Conservation (phyloP, 768 basidiomycete species). For the Trichaptum fuscoviolaceum region DNA sequence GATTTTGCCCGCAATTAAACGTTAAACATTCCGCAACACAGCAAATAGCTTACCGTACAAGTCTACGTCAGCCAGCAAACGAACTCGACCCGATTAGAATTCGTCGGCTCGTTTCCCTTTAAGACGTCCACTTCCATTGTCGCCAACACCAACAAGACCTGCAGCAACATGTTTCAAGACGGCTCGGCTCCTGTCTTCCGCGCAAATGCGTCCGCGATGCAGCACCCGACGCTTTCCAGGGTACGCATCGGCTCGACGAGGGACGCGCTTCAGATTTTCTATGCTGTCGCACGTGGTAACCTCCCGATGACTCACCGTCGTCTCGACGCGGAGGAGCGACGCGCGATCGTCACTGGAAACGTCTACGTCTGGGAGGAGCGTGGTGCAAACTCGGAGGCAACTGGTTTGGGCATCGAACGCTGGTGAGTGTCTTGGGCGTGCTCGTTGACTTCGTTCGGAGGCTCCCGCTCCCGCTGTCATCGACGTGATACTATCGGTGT, state of each 20-base stretch:
- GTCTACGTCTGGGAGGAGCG: constrained; percentile 90
- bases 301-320: constrained; percentile 77
- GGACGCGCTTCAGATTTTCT: constrained; percentile 79
- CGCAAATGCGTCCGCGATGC: constrained; percentile 38
- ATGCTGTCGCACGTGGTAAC: constrained; percentile 62
- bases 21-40: too few relatives aligned
- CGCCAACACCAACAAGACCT: not conserved
- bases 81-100: not conserved
- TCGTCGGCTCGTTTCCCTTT: not conserved
- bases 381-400: constrained; percentile 73
- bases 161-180: not conserved
- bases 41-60: too few relatives aligned
- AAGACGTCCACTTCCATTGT: not conserved
- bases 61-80: not conserved
- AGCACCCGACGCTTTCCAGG: constrained; percentile 69
- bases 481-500: constrained; percentile 10
- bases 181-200: not conserved
- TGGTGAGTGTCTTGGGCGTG: constrained; percentile 39
- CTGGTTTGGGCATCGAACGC: constrained; percentile 82
- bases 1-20: too few relatives aligned
- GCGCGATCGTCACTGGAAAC: constrained; percentile 67
- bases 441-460: not conserved
- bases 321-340: constrained; percentile 77
- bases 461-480: not conserved
- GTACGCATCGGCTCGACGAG: constrained; percentile 74